Evolutionary conservation across 2,329 filamentous ascomycete genomes (phyloP), one percentile per base, ranked within the genome.

Genomic region (Ramularia endophylla): DNA sequence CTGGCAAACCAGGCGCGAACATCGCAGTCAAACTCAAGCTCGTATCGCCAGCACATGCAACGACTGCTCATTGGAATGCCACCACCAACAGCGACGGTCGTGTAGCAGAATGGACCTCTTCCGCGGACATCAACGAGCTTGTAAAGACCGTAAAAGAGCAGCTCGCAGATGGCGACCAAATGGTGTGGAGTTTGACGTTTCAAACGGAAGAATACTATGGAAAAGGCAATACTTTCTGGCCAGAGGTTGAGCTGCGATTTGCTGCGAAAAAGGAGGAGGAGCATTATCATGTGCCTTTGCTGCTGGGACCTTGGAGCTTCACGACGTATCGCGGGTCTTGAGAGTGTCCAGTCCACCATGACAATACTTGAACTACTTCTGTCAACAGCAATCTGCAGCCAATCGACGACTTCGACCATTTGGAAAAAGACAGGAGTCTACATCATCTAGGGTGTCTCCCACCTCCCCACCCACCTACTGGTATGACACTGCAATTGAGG

Each of bases 261-360:
- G 68, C 70, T 49, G 63, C 63, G 44, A 65, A 54, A 51, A 54
- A 50, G 47, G 61, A 60, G 45, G 58, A 62, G 16, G 79, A 85
- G 71, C 79, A 83, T 58, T 90, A 85, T 59, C 86, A 92, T 67
- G 84, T 92, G 3, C 86, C 86, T 32, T 64, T 92, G 58, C 60
- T 92, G 62, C 62, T 90, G 66, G 80, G 82, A 50, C 85, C 85
- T 20, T 89, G 81, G 66, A 84, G 82, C 60, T 92, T 87, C 66
- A 85, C 83, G 29, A 90, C 85, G 8, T 92, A 92, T 65, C 71
- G 86, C 35, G 86, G 86, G 12, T 86, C 81, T 61, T 87, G 68
- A 69, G 53, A 7, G 32, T 2, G 6, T 20, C 22, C 11, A n/a
- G n/a, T n/a, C n/a, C n/a, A n/a, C n/a, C n/a, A n/a, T n/a, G n/a